Percentiles rank a stretch among this genome's conserved stretches.
phyloP scores from a whole-genome alignment of 352 stramenopile genomes.

The Phytophthora parvispora region DNA sequence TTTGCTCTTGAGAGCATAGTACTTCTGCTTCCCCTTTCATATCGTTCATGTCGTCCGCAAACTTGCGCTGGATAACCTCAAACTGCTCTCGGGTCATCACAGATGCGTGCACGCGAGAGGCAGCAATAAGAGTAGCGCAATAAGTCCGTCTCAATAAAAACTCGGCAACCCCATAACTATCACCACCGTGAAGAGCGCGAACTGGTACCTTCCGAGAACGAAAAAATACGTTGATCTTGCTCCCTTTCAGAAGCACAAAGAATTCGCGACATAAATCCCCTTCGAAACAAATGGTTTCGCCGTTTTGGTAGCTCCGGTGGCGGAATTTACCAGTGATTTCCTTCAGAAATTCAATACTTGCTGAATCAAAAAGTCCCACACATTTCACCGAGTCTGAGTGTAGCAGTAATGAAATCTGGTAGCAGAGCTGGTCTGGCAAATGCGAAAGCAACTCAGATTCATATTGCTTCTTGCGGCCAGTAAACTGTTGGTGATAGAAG shows the following conservation, averaged over 20 bases:
- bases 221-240: slow-evolving; percentile 70
- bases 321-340: slow-evolving; percentile 86
- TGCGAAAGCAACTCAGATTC: slow-evolving; percentile 77
- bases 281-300: slow-evolving; percentile 78
- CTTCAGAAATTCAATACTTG: slow-evolving; percentile 70
- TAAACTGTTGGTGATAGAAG: slow-evolving; percentile 84
- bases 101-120: slow-evolving; percentile 65
- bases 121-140: slow-evolving; percentile 55
- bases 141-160: slow-evolving; percentile 64
- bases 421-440: slow-evolving; percentile 79
- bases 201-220: slow-evolving; percentile 54
- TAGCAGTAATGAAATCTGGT: slow-evolving; percentile 78
- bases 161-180: slow-evolving; percentile 78
- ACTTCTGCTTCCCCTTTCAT: slow-evolving; percentile 55
- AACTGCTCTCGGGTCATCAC: slow-evolving; percentile 84
- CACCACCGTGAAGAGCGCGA: slow-evolving; percentile 63
- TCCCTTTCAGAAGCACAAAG: slow-evolving; percentile 65
- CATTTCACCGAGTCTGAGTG: slow-evolving; percentile 69
- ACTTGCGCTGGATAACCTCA: slow-evolving; percentile 70
- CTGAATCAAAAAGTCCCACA: slow-evolving; percentile 67
- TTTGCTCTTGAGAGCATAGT: slow-evolving; percentile 47
- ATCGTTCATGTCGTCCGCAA: slow-evolving; percentile 57
- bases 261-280: slow-evolving; percentile 81
- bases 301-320: slow-evolving; percentile 79
- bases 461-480: slow-evolving; percentile 67